Base-by-base conservation (phyloP, 2,329 filamentous ascomycete genomes). In the Ramichloridium luteum region DNA sequence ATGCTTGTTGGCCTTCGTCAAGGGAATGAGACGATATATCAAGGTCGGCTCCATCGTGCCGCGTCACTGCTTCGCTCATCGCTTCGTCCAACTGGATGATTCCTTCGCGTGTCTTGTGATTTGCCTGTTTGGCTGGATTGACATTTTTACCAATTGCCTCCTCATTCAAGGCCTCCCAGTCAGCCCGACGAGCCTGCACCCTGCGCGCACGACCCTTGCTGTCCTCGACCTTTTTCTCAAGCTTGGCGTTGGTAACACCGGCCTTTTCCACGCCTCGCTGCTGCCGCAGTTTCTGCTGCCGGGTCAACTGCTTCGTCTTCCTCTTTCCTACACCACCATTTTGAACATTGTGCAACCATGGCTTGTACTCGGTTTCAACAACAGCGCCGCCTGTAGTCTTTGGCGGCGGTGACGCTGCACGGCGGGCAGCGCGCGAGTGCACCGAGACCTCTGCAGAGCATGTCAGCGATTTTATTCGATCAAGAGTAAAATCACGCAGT, bases 401-500 rank as follows among this genome's bases (percentile, higher is more conserved):
- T 60, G 44, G 75, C 47, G 74, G 66, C 15, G 79, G 77, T 3
- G 77, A 80, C 11, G 73, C 72, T 28, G 75, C 80, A 42, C 81
- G 74, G 50, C 80, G 72, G 25, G 79, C 78, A 36, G 78, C 79
- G 43, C 81, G 77, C 32, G 81, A 86, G 61, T 77, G 79, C 36
- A 74, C 57, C 4, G 79, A 81, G 23, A 65, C 64, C 33, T 62
- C 75, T 80, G 50, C 5, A 12, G 10, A 13, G 20, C 11, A 13
- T 25, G 33, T 32, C 16, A 35, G 29, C 20, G 8, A 23, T 23
- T 8, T n/a, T 23, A n/a, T n/a, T n/a, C n/a, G n/a, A n/a, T n/a
- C n/a, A n/a, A n/a, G n/a, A n/a, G n/a, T n/a, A n/a, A n/a, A n/a
- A n/a, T n/a, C n/a, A n/a, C 11, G 23, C n/a, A 6, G 16, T 26